Evolutionary conservation across 805 yeast species (phyloP).

Genomic region (Kuraishia ogatae): DNA sequence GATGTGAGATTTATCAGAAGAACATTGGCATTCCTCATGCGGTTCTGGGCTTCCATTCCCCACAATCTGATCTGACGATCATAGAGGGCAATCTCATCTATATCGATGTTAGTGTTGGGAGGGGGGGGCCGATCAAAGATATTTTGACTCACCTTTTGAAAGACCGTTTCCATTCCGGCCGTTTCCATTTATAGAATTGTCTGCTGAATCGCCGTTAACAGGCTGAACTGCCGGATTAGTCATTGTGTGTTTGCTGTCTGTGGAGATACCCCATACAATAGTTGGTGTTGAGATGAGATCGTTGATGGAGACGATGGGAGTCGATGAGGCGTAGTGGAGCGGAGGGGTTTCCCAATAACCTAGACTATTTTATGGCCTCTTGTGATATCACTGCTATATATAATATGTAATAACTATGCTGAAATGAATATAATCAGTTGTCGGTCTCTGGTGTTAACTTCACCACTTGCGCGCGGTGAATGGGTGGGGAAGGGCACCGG

Average conservation of each 20-base stretch:
- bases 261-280: not conserved
- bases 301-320: too few relatives aligned
- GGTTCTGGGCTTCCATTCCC: constrained; percentile 89
- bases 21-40: constrained; percentile 64
- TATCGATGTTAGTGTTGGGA: not conserved
- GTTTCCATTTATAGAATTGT: not conserved
- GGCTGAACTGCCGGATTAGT: not conserved
- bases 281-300: too few relatives aligned
- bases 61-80: constrained; percentile 93
- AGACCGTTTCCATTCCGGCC: not conserved
- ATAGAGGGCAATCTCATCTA: constrained; percentile 82
- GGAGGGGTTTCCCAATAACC: too few relatives aligned
- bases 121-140: not conserved
- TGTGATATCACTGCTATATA: too few relatives aligned
- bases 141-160: not conserved
- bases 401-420: too few relatives aligned
- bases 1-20: constrained; percentile 68
- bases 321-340: too few relatives aligned
- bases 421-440: too few relatives aligned
- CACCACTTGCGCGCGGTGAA: too few relatives aligned
- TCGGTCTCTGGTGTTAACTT: too few relatives aligned
- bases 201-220: not conserved
- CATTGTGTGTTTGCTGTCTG: not conserved
- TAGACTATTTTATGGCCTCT: too few relatives aligned
- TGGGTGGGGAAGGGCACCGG: not conserved